phyloP scores from a whole-genome alignment of 495 filamentous ascomycete genomes.

The Astrothelium macrocarpum region DNA sequence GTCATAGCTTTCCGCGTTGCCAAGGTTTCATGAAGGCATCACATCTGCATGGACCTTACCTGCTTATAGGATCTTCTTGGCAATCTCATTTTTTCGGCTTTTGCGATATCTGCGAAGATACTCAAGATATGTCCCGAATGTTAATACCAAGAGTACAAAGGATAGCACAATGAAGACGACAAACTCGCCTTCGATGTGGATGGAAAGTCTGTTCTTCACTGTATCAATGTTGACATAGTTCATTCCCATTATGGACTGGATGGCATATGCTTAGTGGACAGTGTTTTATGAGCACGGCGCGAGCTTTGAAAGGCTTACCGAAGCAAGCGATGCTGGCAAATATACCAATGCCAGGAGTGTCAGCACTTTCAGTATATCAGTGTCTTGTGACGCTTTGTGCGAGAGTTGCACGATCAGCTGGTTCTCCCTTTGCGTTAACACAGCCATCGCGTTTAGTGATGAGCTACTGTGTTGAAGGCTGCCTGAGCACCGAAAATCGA shows the following conservation, averaged over 20 bases:
- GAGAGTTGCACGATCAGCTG: neutral
- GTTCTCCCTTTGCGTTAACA: neutral
- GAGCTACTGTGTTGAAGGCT: neutral
- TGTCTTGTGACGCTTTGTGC: neutral
- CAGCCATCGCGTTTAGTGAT: neutral
- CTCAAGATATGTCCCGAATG: neutral
- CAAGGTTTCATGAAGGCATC: neutral
- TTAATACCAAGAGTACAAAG: neutral
- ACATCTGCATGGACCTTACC: neutral
- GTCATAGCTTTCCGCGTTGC: neutral
- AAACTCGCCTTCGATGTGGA: neutral
- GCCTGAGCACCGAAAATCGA: neutral
- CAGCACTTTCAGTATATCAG: neutral
- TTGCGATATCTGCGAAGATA: neutral
- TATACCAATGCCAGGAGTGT: neutral
- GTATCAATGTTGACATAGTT: neutral
- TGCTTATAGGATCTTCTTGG: too few species aligned
- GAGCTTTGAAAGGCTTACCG: neutral
- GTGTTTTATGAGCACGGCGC: neutral
- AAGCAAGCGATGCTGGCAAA: slow-evolving; percentile 2
- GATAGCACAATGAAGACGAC: neutral
- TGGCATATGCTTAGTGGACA: neutral
- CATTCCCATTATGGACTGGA: neutral
- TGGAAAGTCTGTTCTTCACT: neutral
- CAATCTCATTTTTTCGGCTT: neutral